phyloP scores from a whole-genome alignment of 2,329 filamentous ascomycete species.

The Epichloe gansuensis region DNA sequence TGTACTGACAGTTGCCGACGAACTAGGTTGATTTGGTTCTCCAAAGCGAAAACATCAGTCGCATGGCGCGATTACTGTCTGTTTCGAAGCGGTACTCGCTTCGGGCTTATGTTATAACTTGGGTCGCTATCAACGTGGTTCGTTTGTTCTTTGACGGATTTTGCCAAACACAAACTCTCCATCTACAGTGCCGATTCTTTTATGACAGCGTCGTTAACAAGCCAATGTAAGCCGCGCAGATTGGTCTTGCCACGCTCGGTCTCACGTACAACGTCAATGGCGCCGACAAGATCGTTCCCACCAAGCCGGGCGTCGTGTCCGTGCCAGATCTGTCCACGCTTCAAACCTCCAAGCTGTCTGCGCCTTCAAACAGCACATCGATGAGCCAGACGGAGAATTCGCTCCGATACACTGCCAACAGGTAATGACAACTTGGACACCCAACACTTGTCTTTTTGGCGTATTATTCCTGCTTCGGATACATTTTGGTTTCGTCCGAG shows the following conservation, averaged over 20 bases:
- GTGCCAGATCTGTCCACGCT: conserved; percentile 24
- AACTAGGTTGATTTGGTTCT: conserved; percentile 11
- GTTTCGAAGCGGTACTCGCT: conserved; percentile 9
- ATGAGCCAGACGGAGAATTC: conserved; percentile 15
- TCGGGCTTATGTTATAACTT: conserved; percentile 11
- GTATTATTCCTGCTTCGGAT: no score
- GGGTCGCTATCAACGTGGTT: conserved; percentile 14
- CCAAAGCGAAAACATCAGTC: conserved; percentile 14
- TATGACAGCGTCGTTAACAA: neutral
- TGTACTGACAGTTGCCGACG: no score
- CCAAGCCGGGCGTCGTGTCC: conserved; percentile 20
- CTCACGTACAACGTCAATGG: conserved; percentile 29
- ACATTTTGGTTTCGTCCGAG: no score
- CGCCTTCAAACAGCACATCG: conserved; percentile 1
- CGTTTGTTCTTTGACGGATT: neutral
- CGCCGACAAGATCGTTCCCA: conserved; percentile 20
- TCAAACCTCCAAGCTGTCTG: conserved; percentile 17
- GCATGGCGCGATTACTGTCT: conserved; percentile 10
- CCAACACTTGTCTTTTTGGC: no score
- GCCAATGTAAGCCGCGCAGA: conserved; percentile 23
- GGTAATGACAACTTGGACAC: conserved; percentile 10
- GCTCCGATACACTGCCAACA: conserved; percentile 30
- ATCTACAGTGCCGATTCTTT: no score
- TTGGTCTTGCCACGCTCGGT: conserved; percentile 28
- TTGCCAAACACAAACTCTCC: neutral